Base-by-base conservation (phyloP, 805 yeast genomes). In the Cephaloascus fragrans region DNA sequence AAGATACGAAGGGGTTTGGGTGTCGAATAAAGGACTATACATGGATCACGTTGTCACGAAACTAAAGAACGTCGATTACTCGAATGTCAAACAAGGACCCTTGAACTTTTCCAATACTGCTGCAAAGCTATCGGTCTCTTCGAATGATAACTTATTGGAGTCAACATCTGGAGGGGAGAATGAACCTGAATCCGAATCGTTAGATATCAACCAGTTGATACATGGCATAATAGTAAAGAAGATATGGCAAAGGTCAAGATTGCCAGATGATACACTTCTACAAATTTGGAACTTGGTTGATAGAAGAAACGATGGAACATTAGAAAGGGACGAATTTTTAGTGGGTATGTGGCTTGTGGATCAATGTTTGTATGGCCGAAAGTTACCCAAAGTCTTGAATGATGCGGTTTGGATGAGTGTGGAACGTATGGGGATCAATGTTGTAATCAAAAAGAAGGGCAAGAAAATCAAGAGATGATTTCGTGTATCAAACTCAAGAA, bases 341-440 rank as follows among this genome's bases (percentile, higher is more conserved):
- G 90, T 89, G n/a, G 98, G 98, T 0, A 89, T 85, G 83, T 93
- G 98, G 98, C 60, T 89, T 3, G 89, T 93, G 2, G 99, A 93
- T 57, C 98, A 93, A 59, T 85, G 96, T 53, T 66, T 93, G 12
- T 93, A 90, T 54, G 98, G 98, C 0, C 69, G 95, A 32, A 93
- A 93, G 55, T 62, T 93, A 37, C 97, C 98, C 0, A 70, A 74
- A 42, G 59, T 59, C 31, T 74, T 93, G 4, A 78, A 73, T 32
- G 75, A 72, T 4, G 71, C 69, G 20, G 78, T 90, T 1, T 93
- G 97, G 97, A 72, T 75, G 34, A 83, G 94, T 56, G 83, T 84
- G 10, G 71, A 71, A 29, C 64, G 62, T 34, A 58, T 71, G 10
- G 76, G 75, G 2, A 47, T 65, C 3, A 60, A 52, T 44, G 63